Evolutionary conservation across 2,329 filamentous ascomycete species (phyloP).

Genomic region (Corinectria fuckeliana): DNA sequence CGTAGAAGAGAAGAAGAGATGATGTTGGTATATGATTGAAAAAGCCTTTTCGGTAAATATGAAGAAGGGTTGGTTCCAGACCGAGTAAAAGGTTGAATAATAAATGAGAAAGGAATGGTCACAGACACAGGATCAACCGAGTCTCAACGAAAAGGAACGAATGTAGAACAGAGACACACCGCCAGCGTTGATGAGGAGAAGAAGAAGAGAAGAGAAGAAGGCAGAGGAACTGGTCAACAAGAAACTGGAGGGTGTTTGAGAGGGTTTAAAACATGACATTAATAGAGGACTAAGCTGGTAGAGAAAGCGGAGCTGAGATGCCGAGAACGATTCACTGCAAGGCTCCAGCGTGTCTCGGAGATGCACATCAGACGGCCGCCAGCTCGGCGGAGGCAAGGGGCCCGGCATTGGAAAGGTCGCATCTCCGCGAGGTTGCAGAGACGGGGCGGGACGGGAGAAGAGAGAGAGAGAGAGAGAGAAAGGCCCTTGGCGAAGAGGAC

Average conservation of each 20-base stretch:
- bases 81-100: constrained; percentile 47
- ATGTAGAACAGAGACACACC: constrained; percentile 56
- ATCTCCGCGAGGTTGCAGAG: constrained; percentile 7
- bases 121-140: constrained; percentile 47
- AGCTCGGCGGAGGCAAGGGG: constrained; percentile 37
- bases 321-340: constrained; percentile 52
- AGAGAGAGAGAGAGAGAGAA: constrained; percentile 6
- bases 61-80: constrained; percentile 55
- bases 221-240: constrained; percentile 44
- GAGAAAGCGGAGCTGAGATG: constrained; percentile 40
- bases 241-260: constrained; percentile 36
- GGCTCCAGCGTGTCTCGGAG: constrained; percentile 37
- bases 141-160: constrained; percentile 51
- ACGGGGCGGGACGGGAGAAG: neutral
- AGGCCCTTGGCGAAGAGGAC: neutral
- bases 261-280: constrained; percentile 44
- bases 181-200: constrained; percentile 54
- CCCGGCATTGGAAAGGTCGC: constrained; percentile 22
- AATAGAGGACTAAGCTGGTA: constrained; percentile 40
- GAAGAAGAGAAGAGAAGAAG: constrained; percentile 49
- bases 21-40: constrained; percentile 37
- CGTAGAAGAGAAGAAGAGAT: constrained; percentile 32
- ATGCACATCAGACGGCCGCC: constrained; percentile 43
- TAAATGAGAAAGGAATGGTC: constrained; percentile 51
- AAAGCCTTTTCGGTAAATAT: constrained; percentile 19